A percentile compares a stretch with the other conserved stretches of the same genome.
Evolutionary conservation across 2,329 filamentous ascomycete genomes (phyloP).

Genomic region (Phyllosticta citriasiana): DNA sequence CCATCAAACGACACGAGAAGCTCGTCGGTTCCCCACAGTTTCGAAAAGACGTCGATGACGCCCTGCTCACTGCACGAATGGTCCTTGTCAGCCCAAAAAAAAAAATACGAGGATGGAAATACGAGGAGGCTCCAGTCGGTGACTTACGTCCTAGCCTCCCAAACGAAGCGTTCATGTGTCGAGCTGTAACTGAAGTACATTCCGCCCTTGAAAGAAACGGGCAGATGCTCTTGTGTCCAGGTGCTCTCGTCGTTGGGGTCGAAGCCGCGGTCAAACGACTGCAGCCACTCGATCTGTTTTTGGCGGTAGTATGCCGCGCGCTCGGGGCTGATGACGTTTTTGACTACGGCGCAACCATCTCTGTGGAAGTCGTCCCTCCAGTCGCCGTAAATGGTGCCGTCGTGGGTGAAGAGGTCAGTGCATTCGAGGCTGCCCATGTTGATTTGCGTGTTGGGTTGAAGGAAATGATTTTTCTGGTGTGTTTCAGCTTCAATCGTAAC

Average conservation of each 20-base stretch:
- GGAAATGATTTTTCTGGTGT: background rate
- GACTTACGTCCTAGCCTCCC: constrained; percentile 28
- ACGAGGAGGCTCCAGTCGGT: background rate
- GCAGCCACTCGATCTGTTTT: constrained; percentile 23
- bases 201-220: constrained; percentile 26
- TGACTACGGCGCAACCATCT: constrained; percentile 22
- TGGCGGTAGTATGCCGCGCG: constrained; percentile 19
- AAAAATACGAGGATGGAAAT: background rate
- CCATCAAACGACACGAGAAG: constrained; percentile 23
- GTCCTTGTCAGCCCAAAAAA: background rate
- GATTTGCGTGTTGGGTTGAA: background rate
- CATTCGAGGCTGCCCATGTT: constrained; percentile 1
- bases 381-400: constrained; percentile 16
- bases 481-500: background rate
- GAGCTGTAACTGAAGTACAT: constrained; percentile 33
- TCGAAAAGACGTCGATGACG: constrained; percentile 32
- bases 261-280: constrained; percentile 21
- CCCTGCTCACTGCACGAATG: constrained; percentile 22
- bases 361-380: constrained; percentile 23
- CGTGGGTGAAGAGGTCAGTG: constrained; percentile 8
- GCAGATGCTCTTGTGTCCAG: constrained; percentile 36
- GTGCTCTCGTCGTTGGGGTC: constrained; percentile 25
- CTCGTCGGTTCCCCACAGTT: constrained; percentile 30
- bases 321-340: constrained; percentile 17
- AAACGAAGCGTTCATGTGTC: constrained; percentile 35